Evolutionary conservation across 768 basidiomycete species (phyloP).

Genomic region (Cyclocybe cylindracea): DNA sequence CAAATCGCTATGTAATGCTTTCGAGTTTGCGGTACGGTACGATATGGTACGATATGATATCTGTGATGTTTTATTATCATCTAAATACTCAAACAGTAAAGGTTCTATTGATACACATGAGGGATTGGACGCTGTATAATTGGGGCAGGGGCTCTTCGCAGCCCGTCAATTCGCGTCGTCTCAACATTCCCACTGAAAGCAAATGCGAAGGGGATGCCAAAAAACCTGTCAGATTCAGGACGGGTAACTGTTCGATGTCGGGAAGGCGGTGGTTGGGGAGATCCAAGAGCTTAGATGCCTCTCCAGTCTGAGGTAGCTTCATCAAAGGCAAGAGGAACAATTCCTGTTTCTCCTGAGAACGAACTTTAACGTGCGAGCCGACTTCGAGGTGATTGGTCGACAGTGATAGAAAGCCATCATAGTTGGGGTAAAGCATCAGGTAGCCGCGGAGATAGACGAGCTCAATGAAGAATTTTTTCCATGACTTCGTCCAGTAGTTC

Average conservation of each 20-base stretch:
- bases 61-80: slow-evolving; percentile 9
- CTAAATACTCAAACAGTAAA: slow-evolving; percentile 8
- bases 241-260: slow-evolving; percentile 54
- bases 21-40: slow-evolving; percentile 12
- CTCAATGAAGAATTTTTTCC: slow-evolving; percentile 92
- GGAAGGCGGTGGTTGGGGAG: slow-evolving; percentile 60
- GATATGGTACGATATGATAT: slow-evolving; percentile 12
- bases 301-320: slow-evolving; percentile 35
- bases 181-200: slow-evolving; percentile 28
- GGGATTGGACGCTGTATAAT: slow-evolving; percentile 15
- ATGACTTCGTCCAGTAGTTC: slow-evolving; percentile 78
- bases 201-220: slow-evolving; percentile 38
- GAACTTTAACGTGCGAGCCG: slow-evolving; percentile 74
- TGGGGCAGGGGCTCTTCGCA: slow-evolving; percentile 21
- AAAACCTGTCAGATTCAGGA: slow-evolving; percentile 66
- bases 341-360: slow-evolving; percentile 57
- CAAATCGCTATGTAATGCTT: slow-evolving; percentile 61
- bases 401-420: slow-evolving; percentile 63
- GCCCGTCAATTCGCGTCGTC: slow-evolving; percentile 33
- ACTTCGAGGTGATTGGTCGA: slow-evolving; percentile 92
- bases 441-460: slow-evolving; percentile 80
- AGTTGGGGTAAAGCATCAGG: slow-evolving; percentile 91
- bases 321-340: slow-evolving; percentile 75
- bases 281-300: slow-evolving; percentile 45
- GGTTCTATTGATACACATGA: slow-evolving; percentile 18